Evolutionary conservation across 192 early-diverging fungal species (phyloP), one percentile per base, ranked within the genome.

Genomic region (Coemansia sp.): DNA sequence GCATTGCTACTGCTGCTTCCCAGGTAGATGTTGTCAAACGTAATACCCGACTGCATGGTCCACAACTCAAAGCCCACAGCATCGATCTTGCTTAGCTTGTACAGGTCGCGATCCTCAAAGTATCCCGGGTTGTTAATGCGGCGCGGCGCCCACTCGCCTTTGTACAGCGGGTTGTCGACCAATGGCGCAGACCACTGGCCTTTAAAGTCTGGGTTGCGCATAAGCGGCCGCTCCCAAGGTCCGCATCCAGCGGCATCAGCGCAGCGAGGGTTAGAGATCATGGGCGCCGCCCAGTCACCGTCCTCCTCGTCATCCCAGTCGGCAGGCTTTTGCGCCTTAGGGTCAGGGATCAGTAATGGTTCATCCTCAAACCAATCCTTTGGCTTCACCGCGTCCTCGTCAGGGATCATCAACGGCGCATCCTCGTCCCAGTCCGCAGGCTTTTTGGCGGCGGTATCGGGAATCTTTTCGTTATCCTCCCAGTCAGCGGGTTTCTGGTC

Each of bases 221-320:
- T 94, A 74, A 81, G 86, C n/a, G 95, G 94, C 55, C 87, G 80
- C 62, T 80, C 82, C 95, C 95, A 97, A 57, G 87, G 71, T 31
- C 96, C 96, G 73, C 95, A 97, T 36, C 89, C 87, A 63, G 78
- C 82, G 0, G 78, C 90, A 13, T 89, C 86, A 36, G 79, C 88
- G 78, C 93, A 96, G 72, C 90, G 92, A 67, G 94, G 94, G 81
- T 96, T 97, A 33, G 90, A 70, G 20, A 96, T 72, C 57, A 86
- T 77, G 22, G 91, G 91, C 7, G 94, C 85, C 47, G 90, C 76
- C 93, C 94, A 97, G 71, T 96, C 96, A 55, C 96, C 96, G 76
- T 97, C 95, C 79, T 96, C 94, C 55, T 95, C 94, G 24, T 93
- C 92, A 78, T 91, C 89, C 96, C 96, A 97, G 68, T 97, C 94